Evolutionary conservation across 805 yeast genomes (phyloP), one percentile per base, ranked within the genome.

Genomic region (Saccharomycopsis amapae): DNA sequence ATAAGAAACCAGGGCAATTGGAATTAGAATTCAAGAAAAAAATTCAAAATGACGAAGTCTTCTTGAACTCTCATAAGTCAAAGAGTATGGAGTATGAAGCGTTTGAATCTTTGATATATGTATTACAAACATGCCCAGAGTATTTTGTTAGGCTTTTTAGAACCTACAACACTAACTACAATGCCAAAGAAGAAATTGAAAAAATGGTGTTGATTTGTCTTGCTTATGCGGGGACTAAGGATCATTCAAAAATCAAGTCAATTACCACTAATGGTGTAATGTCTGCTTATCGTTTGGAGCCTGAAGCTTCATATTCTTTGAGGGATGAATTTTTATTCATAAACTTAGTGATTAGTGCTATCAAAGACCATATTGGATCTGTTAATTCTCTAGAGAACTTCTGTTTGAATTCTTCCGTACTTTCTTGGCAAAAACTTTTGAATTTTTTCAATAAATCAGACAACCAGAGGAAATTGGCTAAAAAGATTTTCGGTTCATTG

Each of bases 71-170:
- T 17, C 5, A 36, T 18, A 40, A 40, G 13, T 25, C 45, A n/a
- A 24, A 40, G 67, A 23, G 26, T 26, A 32, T 28, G 18, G 69
- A 85, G 48, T 67, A 78, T 43, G 88, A 81, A 50, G 63, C 77
- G 1, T 85, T 83, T 61, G 96, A 84, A 55, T 82, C 85, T 15
- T 59, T 90, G 40, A 80, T 93, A 53, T 93, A 82, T 57, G 64
- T 90, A 23, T 62, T 93, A 37, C 97, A 93, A 60, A 85, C 95
- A 0, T 86, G 85, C 56, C 85, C 95, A 0, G 61, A 62, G 1
- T 93, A 93, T 56, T 71, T 89, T 59, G 70, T 79, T 1, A 64
- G 78, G 25, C 30, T 50, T 22, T 50, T 50, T 20, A 28, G 44
- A n/a, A 24, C 26, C 13, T 44, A 31, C 19, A 31, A 39, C n/a